These are phyloP conservation scores for Tubosaeta sp. DNA, from an alignment of 768 basidiomycete genomes.

Conservation along the genomic window DNA sequence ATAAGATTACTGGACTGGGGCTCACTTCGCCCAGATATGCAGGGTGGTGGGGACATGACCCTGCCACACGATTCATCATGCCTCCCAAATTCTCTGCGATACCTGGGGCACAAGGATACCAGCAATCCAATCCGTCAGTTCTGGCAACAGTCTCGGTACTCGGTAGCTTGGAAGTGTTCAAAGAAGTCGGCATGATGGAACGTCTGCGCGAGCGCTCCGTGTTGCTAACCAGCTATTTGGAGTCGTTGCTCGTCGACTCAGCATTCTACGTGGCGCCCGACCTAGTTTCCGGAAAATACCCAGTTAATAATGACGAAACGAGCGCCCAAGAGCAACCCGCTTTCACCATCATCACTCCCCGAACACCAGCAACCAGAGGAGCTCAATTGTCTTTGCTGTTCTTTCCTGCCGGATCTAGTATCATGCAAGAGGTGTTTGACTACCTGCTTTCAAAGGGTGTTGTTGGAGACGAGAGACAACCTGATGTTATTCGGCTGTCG, in stretches of 20 bases:
- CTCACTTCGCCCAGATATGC: conserved; percentile 54
- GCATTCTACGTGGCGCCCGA: conserved; percentile 55
- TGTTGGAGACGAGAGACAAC: conserved; percentile 86
- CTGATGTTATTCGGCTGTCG: conserved; percentile 87
- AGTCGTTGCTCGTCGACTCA: conserved; percentile 55
- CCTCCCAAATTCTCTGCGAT: conserved; percentile 77
- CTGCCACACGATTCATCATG: conserved; percentile 87
- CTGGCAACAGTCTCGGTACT: conserved; percentile 75
- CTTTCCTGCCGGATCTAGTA: conserved; percentile 48
- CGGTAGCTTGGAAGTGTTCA: conserved; percentile 78
- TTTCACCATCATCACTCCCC: conserved; percentile 94
- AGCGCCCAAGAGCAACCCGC: conserved; percentile 29
- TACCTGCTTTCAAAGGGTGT: conserved; percentile 67
- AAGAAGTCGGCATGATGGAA: conserved; percentile 70
- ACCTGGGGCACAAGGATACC: conserved; percentile 89
- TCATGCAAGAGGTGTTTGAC: conserved; percentile 70
- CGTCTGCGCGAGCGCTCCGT: conserved; percentile 66
- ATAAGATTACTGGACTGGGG: conserved; percentile 3
- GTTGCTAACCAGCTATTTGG: conserved; percentile 67
- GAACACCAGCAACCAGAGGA: conserved; percentile 61
- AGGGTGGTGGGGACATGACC: conserved; percentile 98
- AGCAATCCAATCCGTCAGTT: conserved; percentile 91
- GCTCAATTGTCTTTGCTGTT: conserved; percentile 87
- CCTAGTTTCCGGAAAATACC: conserved; percentile 29
- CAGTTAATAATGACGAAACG: conserved; percentile 17